Base-by-base conservation (phyloP, 2,329 filamentous ascomycete species). In the Alternaria sp. region DNA sequence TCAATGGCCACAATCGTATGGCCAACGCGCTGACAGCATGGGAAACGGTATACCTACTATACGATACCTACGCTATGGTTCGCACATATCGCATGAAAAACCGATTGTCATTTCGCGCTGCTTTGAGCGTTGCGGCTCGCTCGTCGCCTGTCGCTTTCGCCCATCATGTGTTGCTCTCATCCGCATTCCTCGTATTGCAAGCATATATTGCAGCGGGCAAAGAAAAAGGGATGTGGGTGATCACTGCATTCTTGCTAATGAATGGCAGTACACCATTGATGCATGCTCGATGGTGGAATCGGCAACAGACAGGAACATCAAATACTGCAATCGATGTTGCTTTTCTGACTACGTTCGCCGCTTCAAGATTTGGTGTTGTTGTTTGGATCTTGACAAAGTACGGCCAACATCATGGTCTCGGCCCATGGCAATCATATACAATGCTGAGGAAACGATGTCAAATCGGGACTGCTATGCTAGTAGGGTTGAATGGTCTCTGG, bases 401-500 rank as follows among this genome's bases (percentile, higher is more conserved):
- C n/a, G 46, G 46, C 12, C 28, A 50, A 18, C 14, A 50, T 34
- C 46, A 50, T 50, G 46, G 46, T 14, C 7, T 50, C 18, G 28
- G 46, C 22, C 28, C 46, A 30, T 50, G 4, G 11, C 28, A 36
- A 18, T 28, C 46, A n/a, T 50, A 36, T 36, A 20, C 3, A 7
- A 50, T 50, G 46, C 18, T 50, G 14, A 50, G 46, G 14, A 50
- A 34, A 34, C 30, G 46, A 50, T 50, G 46, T 36, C 46, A 50
- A 27, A 36, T 50, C 20, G 46, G 46, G 7, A 50, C 46, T 5
- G 46, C 46, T 50, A 50, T 34, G 46, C 46, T 50, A 12, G 46
- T 50, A 22, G 46, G 46, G 30, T 20, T 50, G 28, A 50, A 50
- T 32, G 46, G 6, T 34, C 20, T 50, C 12, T 50, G 46, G 46